Conservation (phyloP, 179 eudicot genomes). For the Silene noctiflora region DNA sequence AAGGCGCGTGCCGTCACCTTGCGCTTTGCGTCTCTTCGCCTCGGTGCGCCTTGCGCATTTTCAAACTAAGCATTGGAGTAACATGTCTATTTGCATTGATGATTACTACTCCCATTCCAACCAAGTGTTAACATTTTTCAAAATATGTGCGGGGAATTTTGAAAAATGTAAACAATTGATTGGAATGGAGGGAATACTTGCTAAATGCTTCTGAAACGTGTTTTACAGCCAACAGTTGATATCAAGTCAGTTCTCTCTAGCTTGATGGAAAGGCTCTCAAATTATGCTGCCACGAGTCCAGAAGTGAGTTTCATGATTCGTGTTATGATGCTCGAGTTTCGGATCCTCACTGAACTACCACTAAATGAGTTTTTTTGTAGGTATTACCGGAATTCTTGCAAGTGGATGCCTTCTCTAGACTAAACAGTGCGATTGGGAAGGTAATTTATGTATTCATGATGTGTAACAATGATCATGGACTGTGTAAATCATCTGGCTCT, state of each 20-base stretch:
- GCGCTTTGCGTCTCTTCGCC: too few relatives aligned
- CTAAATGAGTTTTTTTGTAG: conserved; percentile 38
- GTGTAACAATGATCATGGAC: background rate
- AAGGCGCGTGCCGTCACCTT: too few relatives aligned
- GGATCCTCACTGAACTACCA: background rate
- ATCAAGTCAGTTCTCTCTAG: conserved; percentile 84
- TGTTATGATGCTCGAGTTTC: background rate
- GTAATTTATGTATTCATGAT: conserved; percentile 30
- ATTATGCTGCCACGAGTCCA: conserved; percentile 39
- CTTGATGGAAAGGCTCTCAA: conserved; percentile 83
- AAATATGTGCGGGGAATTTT: background rate
- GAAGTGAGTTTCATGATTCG: conserved; percentile 27
- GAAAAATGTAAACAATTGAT: background rate
- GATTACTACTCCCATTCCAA: background rate
- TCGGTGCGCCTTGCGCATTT: too few relatives aligned
- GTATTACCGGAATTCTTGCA: conserved; percentile 88
- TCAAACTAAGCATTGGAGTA: too few relatives aligned
- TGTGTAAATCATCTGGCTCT: background rate
- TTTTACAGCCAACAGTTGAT: conserved; percentile 76
- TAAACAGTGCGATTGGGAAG: conserved; percentile 94
- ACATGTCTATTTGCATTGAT: background rate
- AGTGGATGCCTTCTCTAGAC: conserved; percentile 93
- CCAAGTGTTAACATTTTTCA: too few relatives aligned
- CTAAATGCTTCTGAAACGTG: background rate
- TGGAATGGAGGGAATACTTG: background rate